Evolutionary conservation across 208 protist species (phyloP), one percentile per base, ranked within the genome.

Genomic region (Wallacemonas sp.): DNA sequence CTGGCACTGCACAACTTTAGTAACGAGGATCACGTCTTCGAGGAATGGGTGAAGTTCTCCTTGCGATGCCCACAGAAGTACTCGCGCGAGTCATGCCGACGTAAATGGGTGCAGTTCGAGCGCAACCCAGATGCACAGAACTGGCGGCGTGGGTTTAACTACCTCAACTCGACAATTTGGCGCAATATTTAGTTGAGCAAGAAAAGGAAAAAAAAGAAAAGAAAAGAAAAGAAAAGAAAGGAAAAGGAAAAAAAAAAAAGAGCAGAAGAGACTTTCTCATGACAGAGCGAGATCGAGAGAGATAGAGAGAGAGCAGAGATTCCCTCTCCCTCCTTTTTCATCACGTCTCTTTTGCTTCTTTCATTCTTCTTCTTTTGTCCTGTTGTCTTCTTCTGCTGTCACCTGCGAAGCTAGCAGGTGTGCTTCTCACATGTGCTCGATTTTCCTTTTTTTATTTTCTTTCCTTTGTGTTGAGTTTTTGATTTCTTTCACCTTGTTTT

Each of bases 1-100:
- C 82, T 94, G 39, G 88, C 88, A 9, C 78, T 94, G 64, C 88
- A 94, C 65, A 94, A 91, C 75, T 91, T 91, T 66, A 89, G 88
- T 68, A 90, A 88, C 72, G 88, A 94, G 42, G 84, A 91, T 49
- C 81, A 90, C 65, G 79, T 90, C 58, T 91, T 94, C 45, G 88
- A 91, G 76, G 80, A 94, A 67, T 94, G 88, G 88, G 88, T 94
- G 61, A 68, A 75, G 15, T 94, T 94, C 53, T 94, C 88, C 9
- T 65, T 91, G 0, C 75, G 78, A 49, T 91, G 78, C 42, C 88
- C 84, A 59, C 72, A 84, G 63, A 94, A 94, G 66, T 94, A 87
- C 66, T 88, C 82, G 28, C 73, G 84, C 14, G 82, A 89, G 62
- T 58, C 75, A 63, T 94, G 88, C 72, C 66, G 83, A 30, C 78